Evolutionary conservation across 2,329 filamentous ascomycete genomes (phyloP), one percentile per base, ranked within the genome.

Genomic region (Neonectria sp.): DNA sequence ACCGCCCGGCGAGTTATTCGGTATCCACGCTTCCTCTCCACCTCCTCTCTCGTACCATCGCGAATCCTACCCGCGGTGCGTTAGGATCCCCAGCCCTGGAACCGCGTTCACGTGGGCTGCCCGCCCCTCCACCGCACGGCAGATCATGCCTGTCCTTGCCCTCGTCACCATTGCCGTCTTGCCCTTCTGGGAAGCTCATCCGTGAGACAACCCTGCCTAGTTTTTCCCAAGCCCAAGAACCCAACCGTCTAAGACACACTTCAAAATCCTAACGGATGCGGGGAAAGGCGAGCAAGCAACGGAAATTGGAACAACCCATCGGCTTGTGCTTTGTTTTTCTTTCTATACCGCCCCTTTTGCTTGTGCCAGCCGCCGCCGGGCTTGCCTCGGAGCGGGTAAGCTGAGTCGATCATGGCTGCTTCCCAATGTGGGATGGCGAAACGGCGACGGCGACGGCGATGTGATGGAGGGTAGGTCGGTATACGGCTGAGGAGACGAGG

Each of bases 171-270:
- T 40, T 15, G 29, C 21, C 60, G 40, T 51, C 64, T 74, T 75
- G 62, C 69, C 72, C 56, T 31, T 71, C 65, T 69, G 56, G 73
- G 73, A 73, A 75, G 71, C 73, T 75, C 63, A 56, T 69, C 73
- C 72, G 71, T 15, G 48, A 21, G 29, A 52, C 17, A 43, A 29
- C 60, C 56, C 59, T 29, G 55, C 63, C 68, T 61, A 71, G 66
- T n/a, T 45, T 21, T 12, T 21, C 40, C 40, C 12, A 17, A 37
- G 6, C 35, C 11, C 3, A 4, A 17, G 8, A 45, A 12, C 40
- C 40, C 40, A 45, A 24, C n/a, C 40, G n/a, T 45, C 40, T 24
- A 45, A 45, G 40, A 45, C 37, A 40, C 15, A 21, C n/a, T 45
- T 24, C 40, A 1, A 24, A 45, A 45, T 24, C 40, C 40, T n/a